A percentile compares a stretch with the other conserved stretches of the same genome.
These are phyloP conservation scores for Acacia concinna DNA, from an alignment of 331 rosid genomes.

Conservation along the genomic window DNA sequence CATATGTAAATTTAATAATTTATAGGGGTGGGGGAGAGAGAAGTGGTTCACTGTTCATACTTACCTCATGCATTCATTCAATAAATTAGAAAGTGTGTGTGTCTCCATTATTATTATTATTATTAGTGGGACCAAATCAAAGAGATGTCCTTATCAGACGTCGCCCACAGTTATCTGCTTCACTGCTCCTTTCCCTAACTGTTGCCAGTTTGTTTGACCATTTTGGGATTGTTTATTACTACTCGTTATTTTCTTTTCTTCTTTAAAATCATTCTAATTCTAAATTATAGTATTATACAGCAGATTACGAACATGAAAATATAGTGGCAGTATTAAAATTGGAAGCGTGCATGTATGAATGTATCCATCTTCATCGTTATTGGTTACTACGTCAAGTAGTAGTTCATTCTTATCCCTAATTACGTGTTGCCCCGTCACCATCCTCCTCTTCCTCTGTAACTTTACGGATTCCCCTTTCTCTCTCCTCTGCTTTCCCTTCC, in stretches of 20 bases:
- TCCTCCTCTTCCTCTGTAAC: neutral
- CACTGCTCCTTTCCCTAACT: neutral
- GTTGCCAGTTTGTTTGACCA: neutral
- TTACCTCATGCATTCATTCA: neutral
- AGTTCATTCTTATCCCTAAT: neutral
- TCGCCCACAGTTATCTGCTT: neutral
- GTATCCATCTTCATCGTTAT: too few species aligned
- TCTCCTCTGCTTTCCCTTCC: neutral
- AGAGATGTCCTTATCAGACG: neutral
- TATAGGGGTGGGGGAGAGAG: neutral
- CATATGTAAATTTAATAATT: neutral
- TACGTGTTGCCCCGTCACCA: conserved; percentile 29
- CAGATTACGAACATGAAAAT: neutral
- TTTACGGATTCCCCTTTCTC: neutral
- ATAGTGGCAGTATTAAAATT: too few species aligned
- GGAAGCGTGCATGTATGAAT: too few species aligned
- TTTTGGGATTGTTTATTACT: too few species aligned
- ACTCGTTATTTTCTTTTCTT: neutral
- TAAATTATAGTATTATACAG: too few species aligned
- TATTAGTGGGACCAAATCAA: neutral
- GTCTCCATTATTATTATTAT: too few species aligned
- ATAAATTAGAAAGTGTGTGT: neutral
- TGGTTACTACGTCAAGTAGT: neutral
- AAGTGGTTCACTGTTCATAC: neutral
- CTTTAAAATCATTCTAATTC: neutral